Base-by-base conservation (phyloP, 768 basidiomycete species). In the Udeniomyces megalosporus region DNA sequence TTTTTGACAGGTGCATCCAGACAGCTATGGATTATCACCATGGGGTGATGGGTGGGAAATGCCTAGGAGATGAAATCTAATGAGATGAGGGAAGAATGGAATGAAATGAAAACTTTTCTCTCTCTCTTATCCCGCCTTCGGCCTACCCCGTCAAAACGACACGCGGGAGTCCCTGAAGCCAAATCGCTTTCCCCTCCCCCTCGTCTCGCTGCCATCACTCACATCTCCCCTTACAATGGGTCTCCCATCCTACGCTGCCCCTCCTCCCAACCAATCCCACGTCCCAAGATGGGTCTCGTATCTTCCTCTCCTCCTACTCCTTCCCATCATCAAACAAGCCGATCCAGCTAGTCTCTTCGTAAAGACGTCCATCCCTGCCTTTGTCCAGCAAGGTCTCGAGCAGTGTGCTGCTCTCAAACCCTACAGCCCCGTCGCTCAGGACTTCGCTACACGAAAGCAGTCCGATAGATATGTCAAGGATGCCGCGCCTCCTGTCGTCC, bases 401-500 rank as follows among this genome's bases (percentile, higher is more conserved):
- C 68, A 73, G 55, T 74, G 74, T 52, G 66, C 71, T 38, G 70
- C 71, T 48, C 67, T 73, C 35, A 28, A 61, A 3, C 15, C 65
- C 20, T 56, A 67, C 28, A 68, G 68, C 10, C 72, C 71, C 3
- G 62, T 67, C 38, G 66, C 65, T 20, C 61, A 66, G 2, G 31
- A 47, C 0, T 68, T 65, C 53, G 64, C 46, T 8, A 58, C 65
- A 29, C 57, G 74, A 1, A 68, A 60, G 0, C 15, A 26, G 4
- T 70, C 61, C 35, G 74, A 75, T 61, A 68, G 74, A 11, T 74
- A 67, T 61, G 73, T 70, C 6, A 60, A 67, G 22, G 84, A 81
- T 0, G 84, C 85, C 0, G 68, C 20, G n/a, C 67, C 3, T 70
- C n/a, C 82, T 1, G 75, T 78, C 2, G 74, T 83, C 22, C 77